A percentile compares a stretch with the other conserved stretches of the same genome.
Conservation (phyloP, 257 asterid species). For the Primulina huaijiensis region DNA sequence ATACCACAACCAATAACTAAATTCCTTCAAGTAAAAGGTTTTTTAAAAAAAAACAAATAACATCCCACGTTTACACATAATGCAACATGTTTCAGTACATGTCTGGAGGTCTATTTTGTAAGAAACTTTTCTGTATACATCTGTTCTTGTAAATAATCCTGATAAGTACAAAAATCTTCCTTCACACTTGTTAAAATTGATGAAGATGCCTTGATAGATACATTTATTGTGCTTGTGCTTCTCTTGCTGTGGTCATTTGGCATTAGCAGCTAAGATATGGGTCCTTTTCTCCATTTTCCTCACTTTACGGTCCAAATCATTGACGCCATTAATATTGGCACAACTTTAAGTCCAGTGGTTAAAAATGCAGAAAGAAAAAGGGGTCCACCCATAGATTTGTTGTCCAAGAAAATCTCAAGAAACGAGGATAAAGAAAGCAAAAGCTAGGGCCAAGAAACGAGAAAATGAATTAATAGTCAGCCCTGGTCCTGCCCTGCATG, state of each 20-base stretch:
- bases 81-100: too few relatives aligned
- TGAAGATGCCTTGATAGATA: too few relatives aligned
- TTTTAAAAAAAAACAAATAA: too few relatives aligned
- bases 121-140: too few relatives aligned
- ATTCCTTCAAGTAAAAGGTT: neutral
- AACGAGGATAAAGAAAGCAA: neutral
- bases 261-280: neutral
- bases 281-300: neutral
- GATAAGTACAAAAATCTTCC: too few relatives aligned
- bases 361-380: neutral
- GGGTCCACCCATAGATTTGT: slow-evolving; percentile 16
- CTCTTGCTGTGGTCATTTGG: neutral
- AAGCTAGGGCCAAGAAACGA: neutral
- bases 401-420: slow-evolving; percentile 8
- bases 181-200: neutral
- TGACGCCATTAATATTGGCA: neutral
- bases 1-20: neutral
- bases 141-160: too few relatives aligned
- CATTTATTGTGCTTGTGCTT: neutral
- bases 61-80: too few relatives aligned
- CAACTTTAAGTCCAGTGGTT: neutral
- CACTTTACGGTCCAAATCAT: neutral
- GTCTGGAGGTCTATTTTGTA: too few relatives aligned
- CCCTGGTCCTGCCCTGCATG: neutral
- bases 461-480: neutral